phyloP scores from a whole-genome alignment of 495 filamentous ascomycete species.

The Evernia prunastri region DNA sequence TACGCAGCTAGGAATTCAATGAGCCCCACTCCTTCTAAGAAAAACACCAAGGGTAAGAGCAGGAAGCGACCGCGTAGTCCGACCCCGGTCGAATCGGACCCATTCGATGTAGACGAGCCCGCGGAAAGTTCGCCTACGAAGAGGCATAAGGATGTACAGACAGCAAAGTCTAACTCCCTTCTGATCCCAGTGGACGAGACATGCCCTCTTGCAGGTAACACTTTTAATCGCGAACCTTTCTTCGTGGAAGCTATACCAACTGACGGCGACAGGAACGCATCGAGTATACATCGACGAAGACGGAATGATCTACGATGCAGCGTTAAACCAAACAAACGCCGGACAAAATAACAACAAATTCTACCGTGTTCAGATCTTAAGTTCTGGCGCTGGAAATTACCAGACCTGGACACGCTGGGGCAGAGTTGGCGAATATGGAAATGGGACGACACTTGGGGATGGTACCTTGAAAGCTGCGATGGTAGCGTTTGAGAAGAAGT shows the following conservation, averaged over 20 bases:
- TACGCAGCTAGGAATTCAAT: neutral
- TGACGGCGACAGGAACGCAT: slow-evolving; percentile 21
- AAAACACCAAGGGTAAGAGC: neutral
- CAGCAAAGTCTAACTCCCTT: slow-evolving; percentile 32
- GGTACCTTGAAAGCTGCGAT: slow-evolving; percentile 43
- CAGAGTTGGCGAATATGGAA: slow-evolving; percentile 64
- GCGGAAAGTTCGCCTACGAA: slow-evolving; percentile 30
- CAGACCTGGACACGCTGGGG: slow-evolving; percentile 66
- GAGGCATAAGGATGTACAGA: slow-evolving; percentile 39
- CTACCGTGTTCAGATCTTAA: slow-evolving; percentile 55
- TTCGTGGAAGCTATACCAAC: neutral
- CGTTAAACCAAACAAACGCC: slow-evolving; percentile 41
- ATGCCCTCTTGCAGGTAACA: slow-evolving; percentile 35
- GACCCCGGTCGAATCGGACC: neutral
- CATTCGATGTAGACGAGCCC: slow-evolving; percentile 10
- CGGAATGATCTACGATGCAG: slow-evolving; percentile 53
- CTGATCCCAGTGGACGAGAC: slow-evolving; percentile 43
- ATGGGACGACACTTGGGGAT: slow-evolving; percentile 41
- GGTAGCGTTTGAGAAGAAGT: slow-evolving; percentile 57
- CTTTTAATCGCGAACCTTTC: slow-evolving; percentile 15
- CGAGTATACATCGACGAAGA: slow-evolving; percentile 56
- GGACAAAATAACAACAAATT: slow-evolving; percentile 63
- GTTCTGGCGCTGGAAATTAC: slow-evolving; percentile 31
- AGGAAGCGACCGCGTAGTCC: neutral
- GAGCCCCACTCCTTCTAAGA: neutral